phyloP scores from a whole-genome alignment of 768 basidiomycete genomes.

The Auricularia sp. region DNA sequence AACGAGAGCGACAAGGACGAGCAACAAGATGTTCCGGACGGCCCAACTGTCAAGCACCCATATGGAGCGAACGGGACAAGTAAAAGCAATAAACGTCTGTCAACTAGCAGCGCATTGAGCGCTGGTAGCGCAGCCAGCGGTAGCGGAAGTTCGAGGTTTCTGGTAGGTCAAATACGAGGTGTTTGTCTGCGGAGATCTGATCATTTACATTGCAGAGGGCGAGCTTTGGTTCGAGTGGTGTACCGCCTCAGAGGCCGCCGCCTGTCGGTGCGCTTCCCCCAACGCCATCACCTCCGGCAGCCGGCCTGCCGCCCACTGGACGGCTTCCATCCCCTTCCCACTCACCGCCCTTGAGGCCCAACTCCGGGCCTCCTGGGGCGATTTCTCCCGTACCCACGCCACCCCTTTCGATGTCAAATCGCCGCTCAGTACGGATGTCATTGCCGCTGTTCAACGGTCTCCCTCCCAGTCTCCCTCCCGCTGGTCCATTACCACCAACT shows the following conservation, averaged over 20 bases:
- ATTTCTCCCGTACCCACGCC: background rate
- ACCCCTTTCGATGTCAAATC: background rate
- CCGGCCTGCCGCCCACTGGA: background rate
- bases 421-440: background rate
- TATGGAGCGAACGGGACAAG: background rate
- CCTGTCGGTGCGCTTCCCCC: background rate
- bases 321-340: background rate
- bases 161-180: background rate
- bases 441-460: background rate
- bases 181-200: background rate
- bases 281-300: background rate
- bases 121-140: background rate
- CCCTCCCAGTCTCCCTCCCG: background rate
- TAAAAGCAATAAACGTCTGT: background rate
- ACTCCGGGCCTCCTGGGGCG: background rate
- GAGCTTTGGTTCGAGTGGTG: background rate
- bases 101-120: background rate
- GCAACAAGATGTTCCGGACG: background rate
- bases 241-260: background rate
- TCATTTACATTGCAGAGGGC: background rate
- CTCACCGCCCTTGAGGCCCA: background rate
- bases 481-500: background rate
- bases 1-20: background rate
- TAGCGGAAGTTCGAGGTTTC: background rate
- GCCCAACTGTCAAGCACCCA: background rate